Evolutionary conservation across 2,329 filamentous ascomycete genomes (phyloP).

Genomic region (Paecilomyces dactylethromorphus): DNA sequence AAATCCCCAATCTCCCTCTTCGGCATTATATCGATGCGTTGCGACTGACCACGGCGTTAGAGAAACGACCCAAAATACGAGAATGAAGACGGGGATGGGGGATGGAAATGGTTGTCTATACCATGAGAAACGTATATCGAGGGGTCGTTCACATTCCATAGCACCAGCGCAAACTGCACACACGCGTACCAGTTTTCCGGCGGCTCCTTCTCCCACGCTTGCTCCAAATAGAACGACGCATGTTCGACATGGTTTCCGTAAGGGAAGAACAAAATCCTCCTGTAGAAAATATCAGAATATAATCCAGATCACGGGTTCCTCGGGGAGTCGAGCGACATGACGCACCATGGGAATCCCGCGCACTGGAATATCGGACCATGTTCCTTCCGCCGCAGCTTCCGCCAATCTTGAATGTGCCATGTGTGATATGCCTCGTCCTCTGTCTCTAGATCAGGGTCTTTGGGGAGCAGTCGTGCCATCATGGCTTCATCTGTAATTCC

Average conservation of each 20-base stretch:
- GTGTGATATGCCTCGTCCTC: slow-evolving; percentile 70
- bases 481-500: slow-evolving; percentile 66
- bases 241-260: slow-evolving; percentile 91
- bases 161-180: slow-evolving; percentile 86
- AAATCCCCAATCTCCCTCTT: slow-evolving; percentile 98
- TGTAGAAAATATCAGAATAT: slow-evolving; percentile 25
- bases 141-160: slow-evolving; percentile 94
- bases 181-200: slow-evolving; percentile 96
- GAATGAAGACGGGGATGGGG: neutral
- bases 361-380: slow-evolving; percentile 85
- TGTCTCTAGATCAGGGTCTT: slow-evolving; percentile 72
- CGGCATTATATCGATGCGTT: slow-evolving; percentile 92
- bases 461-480: slow-evolving; percentile 69
- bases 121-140: slow-evolving; percentile 69
- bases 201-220: slow-evolving; percentile 71
- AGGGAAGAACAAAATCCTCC: slow-evolving; percentile 92
- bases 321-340: slow-evolving; percentile 7
- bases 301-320: neutral
- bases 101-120: slow-evolving; percentile 26
- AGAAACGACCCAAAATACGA: slow-evolving; percentile 1
- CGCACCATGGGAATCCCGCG: slow-evolving; percentile 79
- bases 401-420: slow-evolving; percentile 86
- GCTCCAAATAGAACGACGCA: slow-evolving; percentile 92
- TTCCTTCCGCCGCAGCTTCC: slow-evolving; percentile 66
- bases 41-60: slow-evolving; percentile 47